Base-by-base conservation (phyloP, 257 asterid species). In the Phtheirospermum japonicum region DNA sequence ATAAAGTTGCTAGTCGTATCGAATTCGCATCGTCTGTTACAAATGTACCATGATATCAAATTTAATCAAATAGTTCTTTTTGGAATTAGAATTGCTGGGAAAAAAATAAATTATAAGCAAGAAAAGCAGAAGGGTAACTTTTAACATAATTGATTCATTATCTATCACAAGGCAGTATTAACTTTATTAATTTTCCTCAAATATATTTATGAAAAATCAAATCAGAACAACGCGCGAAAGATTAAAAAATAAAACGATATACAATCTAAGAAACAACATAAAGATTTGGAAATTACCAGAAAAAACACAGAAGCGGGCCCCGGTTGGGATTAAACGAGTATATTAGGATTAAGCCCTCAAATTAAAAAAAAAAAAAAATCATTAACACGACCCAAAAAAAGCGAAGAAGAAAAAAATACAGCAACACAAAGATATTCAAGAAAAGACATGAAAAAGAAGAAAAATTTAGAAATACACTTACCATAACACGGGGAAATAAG, bases 351-450 rank as follows among this genome's bases (percentile, higher is more conserved):
- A n/a, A n/a, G n/a, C n/a, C n/a, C n/a, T n/a, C n/a, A n/a, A n/a
- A n/a, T n/a, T n/a, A n/a, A n/a, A n/a, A n/a, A n/a, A n/a, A n/a
- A n/a, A n/a, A n/a, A 7, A 40, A 40, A 2, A 6, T 4, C 48
- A 40, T 3, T 12, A 40, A 23, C 39, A 33, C 13, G 8, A 4
- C 13, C 48, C 32, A 0, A 42, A 23, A 7, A 2, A 5, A 48
- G 8, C 6, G 9, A 58, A 32, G 1, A 32, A 6, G 7, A n/a
- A 36, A 36, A 11, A 20, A 51, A 36, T 8, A 17, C 46, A 61
- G 17, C 32, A 55, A 66, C 58, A 48, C 26, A 59, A 19, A 42
- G 43, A 60, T 11, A 10, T 40, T 51, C n/a, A 20, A 70, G 32
- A 43, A 46, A 69, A 52, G 3, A 0, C 51, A 52, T 12, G 26